phyloP scores from a whole-genome alignment of 192 early-diverging fungal genomes.

The Rhizophagus clarus region DNA sequence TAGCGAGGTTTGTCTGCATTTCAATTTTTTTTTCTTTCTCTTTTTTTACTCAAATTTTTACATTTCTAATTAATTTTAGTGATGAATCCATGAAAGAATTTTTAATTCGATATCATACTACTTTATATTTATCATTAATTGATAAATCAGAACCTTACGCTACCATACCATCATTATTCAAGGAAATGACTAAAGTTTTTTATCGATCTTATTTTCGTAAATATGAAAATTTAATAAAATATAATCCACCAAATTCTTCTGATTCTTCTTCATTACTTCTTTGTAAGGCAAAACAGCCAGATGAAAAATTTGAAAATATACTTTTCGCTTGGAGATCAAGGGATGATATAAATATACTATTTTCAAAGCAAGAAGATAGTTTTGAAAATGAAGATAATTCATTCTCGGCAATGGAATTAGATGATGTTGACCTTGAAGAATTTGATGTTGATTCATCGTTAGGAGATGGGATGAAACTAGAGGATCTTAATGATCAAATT shows the following conservation, averaged over 20 bases:
- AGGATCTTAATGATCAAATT: background rate
- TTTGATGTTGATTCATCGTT: background rate
- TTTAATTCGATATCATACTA: slow-evolving; percentile 1
- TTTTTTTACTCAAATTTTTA: background rate
- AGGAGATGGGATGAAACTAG: background rate
- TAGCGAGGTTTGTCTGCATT: background rate
- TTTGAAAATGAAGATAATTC: background rate
- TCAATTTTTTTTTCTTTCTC: background rate
- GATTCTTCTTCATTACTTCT: background rate
- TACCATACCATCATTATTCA: slow-evolving; percentile 15
- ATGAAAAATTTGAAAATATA: slow-evolving; percentile 1
- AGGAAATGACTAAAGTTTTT: slow-evolving; percentile 19
- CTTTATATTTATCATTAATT: slow-evolving; percentile 12
- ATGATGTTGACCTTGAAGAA: background rate
- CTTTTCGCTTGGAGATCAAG: slow-evolving; percentile 26
- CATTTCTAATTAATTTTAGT: background rate
- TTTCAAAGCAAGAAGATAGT: background rate
- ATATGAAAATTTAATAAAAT: slow-evolving; percentile 7
- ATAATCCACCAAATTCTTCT: background rate
- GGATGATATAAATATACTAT: slow-evolving; percentile 20
- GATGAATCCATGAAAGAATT: slow-evolving; percentile 3
- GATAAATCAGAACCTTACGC: slow-evolving; percentile 12
- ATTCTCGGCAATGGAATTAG: background rate
- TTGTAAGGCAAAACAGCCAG: background rate
- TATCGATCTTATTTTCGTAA: background rate